Percentiles rank a stretch among this genome's conserved stretches.
phyloP scores from a whole-genome alignment of 768 basidiomycete genomes.

The Solioccasus polychromus region DNA sequence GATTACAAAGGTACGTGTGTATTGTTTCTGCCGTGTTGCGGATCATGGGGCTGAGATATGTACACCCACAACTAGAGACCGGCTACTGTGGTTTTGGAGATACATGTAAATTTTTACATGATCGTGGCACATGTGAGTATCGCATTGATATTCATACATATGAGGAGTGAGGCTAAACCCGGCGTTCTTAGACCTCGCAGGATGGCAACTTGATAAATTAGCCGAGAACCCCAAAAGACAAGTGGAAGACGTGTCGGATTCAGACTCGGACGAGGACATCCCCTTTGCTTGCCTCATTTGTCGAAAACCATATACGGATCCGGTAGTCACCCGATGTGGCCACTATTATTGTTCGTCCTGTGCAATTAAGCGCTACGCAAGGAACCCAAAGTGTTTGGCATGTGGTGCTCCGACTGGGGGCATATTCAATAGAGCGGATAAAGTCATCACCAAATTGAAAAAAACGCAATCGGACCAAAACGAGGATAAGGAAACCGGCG shows the following conservation, averaged over 20 bases:
- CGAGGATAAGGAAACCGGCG: conserved; percentile 44
- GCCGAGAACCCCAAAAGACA: conserved; percentile 72
- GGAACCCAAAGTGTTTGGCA: conserved; percentile 93
- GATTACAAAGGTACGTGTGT: conserved; percentile 85
- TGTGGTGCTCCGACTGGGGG: conserved; percentile 92
- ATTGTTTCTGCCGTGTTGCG: conserved; percentile 3
- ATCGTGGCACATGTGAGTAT: conserved; percentile 87
- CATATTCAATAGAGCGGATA: conserved; percentile 94
- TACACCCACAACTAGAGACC: conserved; percentile 62
- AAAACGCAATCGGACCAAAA: conserved; percentile 59
- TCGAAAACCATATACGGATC: conserved; percentile 91
- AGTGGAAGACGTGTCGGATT: conserved; percentile 53
- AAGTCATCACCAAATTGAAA: conserved; percentile 84
- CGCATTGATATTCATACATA: background rate
- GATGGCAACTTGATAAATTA: conserved; percentile 97
- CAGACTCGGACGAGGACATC: conserved; percentile 81
- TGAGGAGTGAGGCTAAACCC: conserved; percentile 8
- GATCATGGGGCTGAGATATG: conserved; percentile 13
- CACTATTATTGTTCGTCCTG: conserved; percentile 96
- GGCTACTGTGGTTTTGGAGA: conserved; percentile 99
- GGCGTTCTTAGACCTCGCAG: conserved; percentile 71
- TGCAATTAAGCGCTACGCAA: conserved; percentile 91
- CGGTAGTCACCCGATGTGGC: conserved; percentile 92
- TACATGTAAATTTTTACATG: conserved; percentile 98
- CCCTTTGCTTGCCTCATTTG: conserved; percentile 99